Evolutionary conservation across 192 early-diverging fungal species (phyloP).

Genomic region (Coemansia sp.): DNA sequence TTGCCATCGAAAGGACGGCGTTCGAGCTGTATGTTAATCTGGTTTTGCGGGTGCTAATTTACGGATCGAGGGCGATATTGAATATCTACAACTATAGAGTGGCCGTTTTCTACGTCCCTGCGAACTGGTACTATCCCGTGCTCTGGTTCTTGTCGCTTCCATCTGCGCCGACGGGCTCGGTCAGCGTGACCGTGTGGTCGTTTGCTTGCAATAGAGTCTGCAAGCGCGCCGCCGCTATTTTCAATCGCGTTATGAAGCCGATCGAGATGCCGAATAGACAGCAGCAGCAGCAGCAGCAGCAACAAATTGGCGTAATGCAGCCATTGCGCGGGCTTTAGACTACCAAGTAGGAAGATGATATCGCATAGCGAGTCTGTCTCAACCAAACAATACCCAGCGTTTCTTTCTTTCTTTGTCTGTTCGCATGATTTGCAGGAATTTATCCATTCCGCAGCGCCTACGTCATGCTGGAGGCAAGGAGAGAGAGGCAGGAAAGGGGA

Average conservation of each 20-base stretch:
- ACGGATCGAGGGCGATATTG: constrained; percentile 61
- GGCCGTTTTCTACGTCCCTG: constrained; percentile 75
- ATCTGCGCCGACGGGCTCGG: constrained; percentile 71
- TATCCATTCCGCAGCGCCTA: background rate
- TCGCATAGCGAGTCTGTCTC: no score
- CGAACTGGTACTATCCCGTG: constrained; percentile 75
- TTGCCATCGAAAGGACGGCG: constrained; percentile 62
- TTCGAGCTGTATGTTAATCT: constrained; percentile 80
- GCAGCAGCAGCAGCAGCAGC: constrained; percentile 9
- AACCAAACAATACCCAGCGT: no score
- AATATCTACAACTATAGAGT: constrained; percentile 64
- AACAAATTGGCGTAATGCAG: background rate
- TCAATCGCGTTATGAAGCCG: constrained; percentile 25
- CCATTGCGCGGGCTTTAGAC: background rate
- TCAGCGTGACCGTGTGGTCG: constrained; percentile 76
- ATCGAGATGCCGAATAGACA: background rate
- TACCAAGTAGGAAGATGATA: no score
- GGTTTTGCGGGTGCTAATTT: constrained; percentile 61
- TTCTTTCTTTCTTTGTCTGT: no score
- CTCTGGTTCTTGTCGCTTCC: constrained; percentile 66
- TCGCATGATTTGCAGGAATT: background rate
- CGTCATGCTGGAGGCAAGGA: no score
- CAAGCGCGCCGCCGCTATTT: constrained; percentile 38
- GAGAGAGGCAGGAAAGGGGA: no score
- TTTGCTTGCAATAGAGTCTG: constrained; percentile 66